These are phyloP conservation scores for Penicillium sp. DNA, from an alignment of 2,329 filamentous ascomycete species.

Conservation along the genomic window DNA sequence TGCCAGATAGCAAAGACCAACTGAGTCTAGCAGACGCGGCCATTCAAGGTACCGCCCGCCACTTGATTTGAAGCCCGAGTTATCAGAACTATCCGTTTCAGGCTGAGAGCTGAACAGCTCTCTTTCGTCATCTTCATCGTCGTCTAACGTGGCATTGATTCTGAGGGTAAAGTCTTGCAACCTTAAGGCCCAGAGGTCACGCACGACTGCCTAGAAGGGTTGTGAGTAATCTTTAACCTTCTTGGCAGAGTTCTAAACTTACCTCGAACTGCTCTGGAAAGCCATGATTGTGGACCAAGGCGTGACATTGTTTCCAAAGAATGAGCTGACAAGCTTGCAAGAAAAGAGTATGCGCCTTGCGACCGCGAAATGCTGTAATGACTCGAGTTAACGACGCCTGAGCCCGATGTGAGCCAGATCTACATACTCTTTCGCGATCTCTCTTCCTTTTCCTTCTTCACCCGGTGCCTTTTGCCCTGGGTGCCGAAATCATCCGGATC, in stretches of 20 bases:
- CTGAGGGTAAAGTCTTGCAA: constrained; percentile 58
- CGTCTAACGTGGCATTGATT: constrained; percentile 41
- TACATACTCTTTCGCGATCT: constrained; percentile 52
- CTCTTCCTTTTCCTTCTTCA: constrained; percentile 57
- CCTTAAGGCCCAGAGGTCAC: constrained; percentile 82
- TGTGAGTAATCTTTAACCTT: background rate
- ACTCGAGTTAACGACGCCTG: constrained; percentile 43
- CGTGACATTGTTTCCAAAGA: constrained; percentile 76
- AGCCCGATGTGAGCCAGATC: background rate
- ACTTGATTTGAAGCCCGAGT: constrained; percentile 36
- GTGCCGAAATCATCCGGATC: constrained; percentile 71
- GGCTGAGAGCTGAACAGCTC: constrained; percentile 63
- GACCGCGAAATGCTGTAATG: constrained; percentile 56
- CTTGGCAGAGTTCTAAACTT: background rate
- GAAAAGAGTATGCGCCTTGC: constrained; percentile 73
- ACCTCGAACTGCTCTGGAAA: constrained; percentile 75
- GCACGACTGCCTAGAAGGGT: constrained; percentile 59
- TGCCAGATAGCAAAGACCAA: constrained; percentile 79
- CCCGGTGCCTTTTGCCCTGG: constrained; percentile 57
- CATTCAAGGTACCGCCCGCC: constrained; percentile 40
- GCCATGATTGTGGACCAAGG: constrained; percentile 67
- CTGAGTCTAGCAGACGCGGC: constrained; percentile 71
- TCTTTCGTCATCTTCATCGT: constrained; percentile 42
- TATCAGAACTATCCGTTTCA: constrained; percentile 46
- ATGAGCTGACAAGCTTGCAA: constrained; percentile 83